Evolutionary conservation across 148 eudicot genomes (phyloP).

Genomic region (Amaranthus palmeri): DNA sequence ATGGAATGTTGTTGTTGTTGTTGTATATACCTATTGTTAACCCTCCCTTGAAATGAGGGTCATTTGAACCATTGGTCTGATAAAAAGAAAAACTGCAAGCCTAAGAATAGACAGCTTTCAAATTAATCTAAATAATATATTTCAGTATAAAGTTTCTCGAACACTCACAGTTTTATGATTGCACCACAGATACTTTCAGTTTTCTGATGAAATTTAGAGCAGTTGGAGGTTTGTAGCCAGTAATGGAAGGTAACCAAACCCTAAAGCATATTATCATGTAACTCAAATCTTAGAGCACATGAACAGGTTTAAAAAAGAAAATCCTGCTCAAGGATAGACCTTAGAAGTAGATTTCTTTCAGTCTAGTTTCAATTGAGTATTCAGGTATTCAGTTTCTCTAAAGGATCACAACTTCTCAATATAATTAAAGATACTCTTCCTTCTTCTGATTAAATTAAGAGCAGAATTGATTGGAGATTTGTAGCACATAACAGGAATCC

Average conservation of each 20-base stretch:
- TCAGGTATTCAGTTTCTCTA: too few species aligned
- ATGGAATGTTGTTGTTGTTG: too few species aligned
- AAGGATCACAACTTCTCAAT: too few species aligned
- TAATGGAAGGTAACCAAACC: too few species aligned
- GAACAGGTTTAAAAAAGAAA: neutral
- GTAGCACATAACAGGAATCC: too few species aligned
- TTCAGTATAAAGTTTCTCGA: neutral
- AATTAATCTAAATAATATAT: neutral
- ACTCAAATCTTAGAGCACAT: neutral
- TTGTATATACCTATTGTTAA: too few species aligned
- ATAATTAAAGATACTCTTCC: neutral
- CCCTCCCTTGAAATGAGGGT: neutral
- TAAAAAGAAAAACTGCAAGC: neutral
- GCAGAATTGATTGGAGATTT: too few species aligned
- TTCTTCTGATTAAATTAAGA: neutral
- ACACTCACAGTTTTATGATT: neutral
- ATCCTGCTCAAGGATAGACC: too few species aligned
- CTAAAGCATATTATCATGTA: neutral
- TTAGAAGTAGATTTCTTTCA: too few species aligned
- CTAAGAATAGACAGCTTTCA: neutral
- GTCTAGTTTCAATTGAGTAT: too few species aligned
- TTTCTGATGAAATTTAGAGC: neutral
- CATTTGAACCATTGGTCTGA: neutral
- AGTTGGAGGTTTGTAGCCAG: too few species aligned
- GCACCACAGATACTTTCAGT: neutral